These are phyloP conservation scores for Kernera saxatilis DNA, from an alignment of 345 rosid genomes.

Conservation along the genomic window DNA sequence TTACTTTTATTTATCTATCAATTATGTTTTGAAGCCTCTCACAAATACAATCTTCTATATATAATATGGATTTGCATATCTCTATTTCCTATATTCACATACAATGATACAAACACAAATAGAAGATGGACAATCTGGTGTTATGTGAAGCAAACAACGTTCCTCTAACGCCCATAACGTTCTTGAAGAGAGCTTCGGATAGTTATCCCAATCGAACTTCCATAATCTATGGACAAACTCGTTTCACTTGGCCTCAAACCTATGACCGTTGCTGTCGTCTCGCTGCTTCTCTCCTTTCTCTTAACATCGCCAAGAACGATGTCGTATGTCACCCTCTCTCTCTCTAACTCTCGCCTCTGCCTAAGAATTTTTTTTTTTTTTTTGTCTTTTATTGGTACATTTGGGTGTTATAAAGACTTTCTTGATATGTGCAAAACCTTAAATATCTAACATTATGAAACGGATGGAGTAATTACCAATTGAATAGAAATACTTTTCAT, in stretches of 20 bases:
- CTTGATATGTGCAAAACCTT: no score
- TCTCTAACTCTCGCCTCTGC: no score
- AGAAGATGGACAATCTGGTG: conserved; percentile 50
- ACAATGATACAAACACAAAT: not conserved
- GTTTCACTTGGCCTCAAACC: conserved; percentile 66
- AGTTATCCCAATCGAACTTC: conserved; percentile 52
- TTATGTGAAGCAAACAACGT: conserved; percentile 56
- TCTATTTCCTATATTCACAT: no score
- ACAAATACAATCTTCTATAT: conserved; percentile 1
- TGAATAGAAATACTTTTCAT: no score
- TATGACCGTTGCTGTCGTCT: conserved; percentile 58
- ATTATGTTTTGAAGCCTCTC: not conserved
- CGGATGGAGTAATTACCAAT: no score
- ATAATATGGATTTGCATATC: not conserved
- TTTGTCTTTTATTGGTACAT: no score
- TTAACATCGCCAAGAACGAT: conserved; percentile 55
- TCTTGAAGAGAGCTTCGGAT: conserved; percentile 62
- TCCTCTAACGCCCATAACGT: conserved; percentile 63
- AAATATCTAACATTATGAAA: no score
- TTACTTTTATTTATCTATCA: not conserved
- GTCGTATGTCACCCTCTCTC: conserved; percentile 35
- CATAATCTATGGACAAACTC: conserved; percentile 42
- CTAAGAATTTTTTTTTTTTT: no score
- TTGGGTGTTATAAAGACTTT: no score
- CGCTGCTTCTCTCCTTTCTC: conserved; percentile 55